A percentile compares a stretch with the other conserved stretches of the same genome.
Conservation (phyloP, 768 basidiomycete species). For the Fomitopsis pulvina region DNA sequence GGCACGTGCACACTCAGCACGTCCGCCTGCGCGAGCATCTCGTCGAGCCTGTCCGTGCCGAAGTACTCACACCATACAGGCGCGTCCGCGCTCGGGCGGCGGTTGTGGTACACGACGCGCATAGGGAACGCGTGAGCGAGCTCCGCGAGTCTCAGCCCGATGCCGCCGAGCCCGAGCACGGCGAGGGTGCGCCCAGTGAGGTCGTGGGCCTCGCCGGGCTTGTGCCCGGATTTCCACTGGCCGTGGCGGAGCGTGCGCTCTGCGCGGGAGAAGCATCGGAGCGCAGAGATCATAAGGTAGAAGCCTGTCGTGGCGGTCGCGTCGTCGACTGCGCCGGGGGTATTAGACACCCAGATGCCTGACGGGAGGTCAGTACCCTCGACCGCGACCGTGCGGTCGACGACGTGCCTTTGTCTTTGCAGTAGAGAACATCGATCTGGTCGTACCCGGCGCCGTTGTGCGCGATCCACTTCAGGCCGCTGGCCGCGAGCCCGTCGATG, state of each 20-base stretch:
- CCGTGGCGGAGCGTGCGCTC: conserved; percentile 50
- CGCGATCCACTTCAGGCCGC: conserved; percentile 72
- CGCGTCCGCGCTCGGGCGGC: conserved; percentile 47
- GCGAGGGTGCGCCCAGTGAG: conserved; percentile 63
- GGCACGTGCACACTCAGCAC: conserved; percentile 87
- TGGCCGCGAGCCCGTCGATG: conserved; percentile 56
- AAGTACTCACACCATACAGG: conserved; percentile 78
- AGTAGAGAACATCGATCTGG: conserved; percentile 71
- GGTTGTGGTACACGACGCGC: conserved; percentile 79
- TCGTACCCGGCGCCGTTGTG: conserved; percentile 95
- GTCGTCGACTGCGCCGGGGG: conserved; percentile 85
- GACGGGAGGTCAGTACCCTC: conserved; percentile 14
- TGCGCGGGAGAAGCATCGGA: conserved; percentile 64
- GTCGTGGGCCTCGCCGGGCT: conserved; percentile 49
- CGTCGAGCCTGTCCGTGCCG: conserved; percentile 45
- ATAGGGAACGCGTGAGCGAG: conserved; percentile 80
- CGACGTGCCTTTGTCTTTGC: conserved; percentile 56
- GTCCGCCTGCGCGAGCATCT: conserved; percentile 66
- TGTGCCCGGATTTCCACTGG: conserved; percentile 53
- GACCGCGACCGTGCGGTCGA: not conserved
- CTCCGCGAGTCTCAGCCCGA: conserved; percentile 64
- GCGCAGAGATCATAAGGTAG: conserved; percentile 71
- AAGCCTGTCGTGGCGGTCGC: conserved; percentile 87
- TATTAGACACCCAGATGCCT: conserved; percentile 80
- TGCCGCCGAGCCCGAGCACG: conserved; percentile 73